A percentile compares a stretch with the other conserved stretches of the same genome.
These are phyloP conservation scores for Mortierella sp. DNA, from an alignment of 371 early-diverging fungal genomes.

Conservation along the genomic window DNA sequence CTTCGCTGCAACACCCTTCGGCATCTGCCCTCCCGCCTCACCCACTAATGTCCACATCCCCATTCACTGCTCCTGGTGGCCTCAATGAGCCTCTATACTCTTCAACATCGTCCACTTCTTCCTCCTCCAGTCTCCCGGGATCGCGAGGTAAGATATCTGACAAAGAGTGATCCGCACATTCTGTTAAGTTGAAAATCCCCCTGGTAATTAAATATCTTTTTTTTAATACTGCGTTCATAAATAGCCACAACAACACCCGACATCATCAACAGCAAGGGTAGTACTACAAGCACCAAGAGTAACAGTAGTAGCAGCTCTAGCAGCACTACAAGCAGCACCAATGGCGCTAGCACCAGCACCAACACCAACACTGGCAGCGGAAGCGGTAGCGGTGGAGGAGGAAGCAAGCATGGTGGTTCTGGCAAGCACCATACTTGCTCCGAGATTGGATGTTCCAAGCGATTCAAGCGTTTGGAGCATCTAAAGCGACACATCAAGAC, in stretches of 20 bases:
- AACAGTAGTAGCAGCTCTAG: background rate
- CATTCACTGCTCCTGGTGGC: conserved; percentile 32
- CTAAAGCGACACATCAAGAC: conserved; percentile 83
- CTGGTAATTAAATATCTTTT: background rate
- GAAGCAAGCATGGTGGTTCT: conserved; percentile 59
- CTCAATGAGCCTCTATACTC: conserved; percentile 45
- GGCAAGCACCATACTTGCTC: conserved; percentile 66
- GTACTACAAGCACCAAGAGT: background rate
- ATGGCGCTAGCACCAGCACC: background rate
- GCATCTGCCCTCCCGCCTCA: conserved; percentile 34
- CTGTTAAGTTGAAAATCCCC: background rate
- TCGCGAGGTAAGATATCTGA: conserved; percentile 27
- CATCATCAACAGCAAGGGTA: conserved; percentile 2
- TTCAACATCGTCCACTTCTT: conserved; percentile 16
- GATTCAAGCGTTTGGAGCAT: conserved; percentile 83
- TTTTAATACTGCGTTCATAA: background rate
- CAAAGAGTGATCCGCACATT: no score
- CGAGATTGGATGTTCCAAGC: conserved; percentile 73
- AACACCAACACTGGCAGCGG: background rate
- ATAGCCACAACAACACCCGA: conserved; percentile 16
- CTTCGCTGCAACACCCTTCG: conserved; percentile 14
- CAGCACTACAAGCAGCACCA: background rate
- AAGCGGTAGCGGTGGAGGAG: conserved; percentile 10
- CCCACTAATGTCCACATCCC: conserved; percentile 43
- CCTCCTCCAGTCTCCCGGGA: conserved; percentile 30